Evolutionary conservation across 148 eudicot species (phyloP).

Genomic region (Selenicereus undatus): DNA sequence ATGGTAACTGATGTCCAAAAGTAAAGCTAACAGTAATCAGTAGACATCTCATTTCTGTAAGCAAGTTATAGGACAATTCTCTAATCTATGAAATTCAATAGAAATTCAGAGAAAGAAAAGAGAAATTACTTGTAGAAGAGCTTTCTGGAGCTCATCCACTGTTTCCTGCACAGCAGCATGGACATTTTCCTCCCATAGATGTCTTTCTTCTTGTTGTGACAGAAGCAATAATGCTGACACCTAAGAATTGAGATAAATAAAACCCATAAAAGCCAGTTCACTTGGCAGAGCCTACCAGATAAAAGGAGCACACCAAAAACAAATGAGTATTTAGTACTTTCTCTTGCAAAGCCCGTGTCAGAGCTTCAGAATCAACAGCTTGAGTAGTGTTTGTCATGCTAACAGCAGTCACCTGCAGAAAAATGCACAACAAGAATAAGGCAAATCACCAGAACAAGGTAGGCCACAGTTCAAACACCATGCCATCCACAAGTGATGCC

Average conservation of each 20-base stretch:
- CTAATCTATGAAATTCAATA: no score
- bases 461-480: conserved; percentile 8
- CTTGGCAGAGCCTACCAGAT: conserved; percentile 12
- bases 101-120: neutral
- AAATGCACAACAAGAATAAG: conserved; percentile 8
- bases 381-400: conserved; percentile 26
- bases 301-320: conserved; percentile 1
- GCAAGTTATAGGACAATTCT: no score
- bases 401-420: conserved; percentile 33
- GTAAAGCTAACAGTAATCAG: no score
- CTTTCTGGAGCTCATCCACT: conserved; percentile 80
- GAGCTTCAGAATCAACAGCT: conserved; percentile 55
- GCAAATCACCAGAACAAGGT: neutral
- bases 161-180: conserved; percentile 66
- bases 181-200: conserved; percentile 73
- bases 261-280: conserved; percentile 12
- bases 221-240: conserved; percentile 79
- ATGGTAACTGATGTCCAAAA: neutral
- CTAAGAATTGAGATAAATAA: conserved; percentile 37
- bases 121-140: conserved; percentile 63
- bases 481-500: neutral
- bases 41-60: no score
- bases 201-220: conserved; percentile 90
- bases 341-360: conserved; percentile 88
- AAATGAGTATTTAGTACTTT: conserved; percentile 47